Conservation (phyloP, 306 rosid species). For the Cajanus cajan region DNA sequence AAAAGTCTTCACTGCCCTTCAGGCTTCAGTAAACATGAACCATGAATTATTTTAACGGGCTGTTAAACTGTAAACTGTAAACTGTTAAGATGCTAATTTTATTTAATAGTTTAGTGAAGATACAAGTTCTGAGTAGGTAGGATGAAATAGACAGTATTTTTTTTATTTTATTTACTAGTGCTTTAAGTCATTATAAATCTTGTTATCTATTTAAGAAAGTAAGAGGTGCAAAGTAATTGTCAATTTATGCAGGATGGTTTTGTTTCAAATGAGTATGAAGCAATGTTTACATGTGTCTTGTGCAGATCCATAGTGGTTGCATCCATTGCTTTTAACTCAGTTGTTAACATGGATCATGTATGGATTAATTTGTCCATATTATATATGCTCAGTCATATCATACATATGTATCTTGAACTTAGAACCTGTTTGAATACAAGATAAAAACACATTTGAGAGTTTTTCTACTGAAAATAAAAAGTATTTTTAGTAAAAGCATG, state of each 20-base stretch:
- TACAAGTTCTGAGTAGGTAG: neutral
- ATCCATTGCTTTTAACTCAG: neutral
- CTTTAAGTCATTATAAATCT: conserved; percentile 3
- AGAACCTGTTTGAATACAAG: too few relatives aligned
- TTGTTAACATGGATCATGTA: neutral
- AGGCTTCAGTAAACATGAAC: neutral
- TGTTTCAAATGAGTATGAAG: neutral
- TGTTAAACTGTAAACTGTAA: neutral
- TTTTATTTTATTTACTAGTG: neutral
- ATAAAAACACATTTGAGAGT: too few relatives aligned
- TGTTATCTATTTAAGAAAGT: neutral
- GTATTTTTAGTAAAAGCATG: too few relatives aligned
- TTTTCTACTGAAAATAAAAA: too few relatives aligned
- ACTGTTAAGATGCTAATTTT: neutral
- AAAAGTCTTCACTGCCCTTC: too few relatives aligned
- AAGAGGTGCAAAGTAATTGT: neutral
- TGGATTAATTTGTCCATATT: neutral
- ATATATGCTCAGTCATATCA: neutral
- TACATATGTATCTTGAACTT: neutral
- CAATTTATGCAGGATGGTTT: conserved; percentile 7
- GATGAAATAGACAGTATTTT: neutral
- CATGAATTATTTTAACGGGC: neutral
- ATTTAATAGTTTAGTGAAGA: conserved; percentile 15
- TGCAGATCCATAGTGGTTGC: neutral
- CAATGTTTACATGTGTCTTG: neutral